phyloP scores from a whole-genome alignment of 768 basidiomycete genomes.

The Auricularia auricula-judae region DNA sequence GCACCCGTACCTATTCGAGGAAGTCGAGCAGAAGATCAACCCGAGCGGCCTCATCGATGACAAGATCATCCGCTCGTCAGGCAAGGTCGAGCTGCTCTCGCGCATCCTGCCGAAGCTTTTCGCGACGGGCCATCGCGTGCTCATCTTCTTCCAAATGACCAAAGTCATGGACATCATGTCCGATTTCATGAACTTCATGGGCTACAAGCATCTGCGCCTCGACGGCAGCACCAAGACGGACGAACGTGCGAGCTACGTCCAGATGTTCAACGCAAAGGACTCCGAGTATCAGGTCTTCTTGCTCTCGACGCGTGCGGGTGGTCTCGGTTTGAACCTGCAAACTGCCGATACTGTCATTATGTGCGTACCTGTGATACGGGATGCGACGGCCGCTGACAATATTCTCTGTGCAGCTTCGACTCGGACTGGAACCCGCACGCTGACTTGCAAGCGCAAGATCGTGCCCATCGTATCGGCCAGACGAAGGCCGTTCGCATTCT shows the following conservation, averaged over 20 bases:
- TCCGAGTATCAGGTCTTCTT: slow-evolving; percentile 90
- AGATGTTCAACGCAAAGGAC: slow-evolving; percentile 78
- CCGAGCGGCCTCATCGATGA: slow-evolving; percentile 74
- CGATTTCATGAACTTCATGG: slow-evolving; percentile 83
- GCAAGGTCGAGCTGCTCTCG: slow-evolving; percentile 87
- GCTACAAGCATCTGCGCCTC: slow-evolving; percentile 81
- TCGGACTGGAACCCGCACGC: slow-evolving; percentile 96
- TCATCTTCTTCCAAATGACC: slow-evolving; percentile 99
- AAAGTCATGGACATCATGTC: slow-evolving; percentile 99
- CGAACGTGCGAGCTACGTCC: slow-evolving; percentile 79
- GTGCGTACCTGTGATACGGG: slow-evolving; percentile 30
- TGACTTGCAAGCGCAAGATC: slow-evolving; percentile 98
- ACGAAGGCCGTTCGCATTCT: slow-evolving; percentile 96
- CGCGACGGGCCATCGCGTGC: slow-evolving; percentile 79
- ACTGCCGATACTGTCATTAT: slow-evolving; percentile 96
- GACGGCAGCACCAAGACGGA: slow-evolving; percentile 96
- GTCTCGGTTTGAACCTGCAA: slow-evolving; percentile 88
- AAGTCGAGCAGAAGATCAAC: slow-evolving; percentile 90
- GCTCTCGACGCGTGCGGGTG: slow-evolving; percentile 86
- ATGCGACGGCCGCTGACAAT: slow-evolving; percentile 1
- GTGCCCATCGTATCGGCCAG: slow-evolving; percentile 98
- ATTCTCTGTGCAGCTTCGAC: slow-evolving; percentile 45
- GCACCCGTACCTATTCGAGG: slow-evolving; percentile 93
- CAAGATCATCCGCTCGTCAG: slow-evolving; percentile 73
- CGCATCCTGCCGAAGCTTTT: slow-evolving; percentile 95